phyloP scores from a whole-genome alignment of 768 basidiomycete genomes.

The Daedaleopsis nitida region DNA sequence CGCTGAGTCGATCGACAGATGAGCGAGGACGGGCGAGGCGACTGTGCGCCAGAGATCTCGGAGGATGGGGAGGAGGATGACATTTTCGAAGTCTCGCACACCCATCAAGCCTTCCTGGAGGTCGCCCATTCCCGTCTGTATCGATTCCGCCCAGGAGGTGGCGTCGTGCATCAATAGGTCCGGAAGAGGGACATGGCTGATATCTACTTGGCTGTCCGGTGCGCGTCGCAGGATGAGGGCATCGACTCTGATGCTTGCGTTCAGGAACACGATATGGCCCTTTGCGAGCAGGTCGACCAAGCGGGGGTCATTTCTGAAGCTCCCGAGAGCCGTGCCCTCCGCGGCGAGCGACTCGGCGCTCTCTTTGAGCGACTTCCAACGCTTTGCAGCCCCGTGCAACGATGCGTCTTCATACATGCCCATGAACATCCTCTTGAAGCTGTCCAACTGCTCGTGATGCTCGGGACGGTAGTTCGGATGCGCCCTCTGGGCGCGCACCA shows the following conservation, averaged over 20 bases:
- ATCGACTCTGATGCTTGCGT: not conserved
- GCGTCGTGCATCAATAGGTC: not conserved
- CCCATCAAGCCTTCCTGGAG: constrained; percentile 2
- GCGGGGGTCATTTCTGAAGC: not conserved
- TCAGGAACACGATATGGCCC: not conserved
- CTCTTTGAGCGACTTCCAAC: not conserved
- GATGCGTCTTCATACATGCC: not conserved
- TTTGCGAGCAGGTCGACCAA: not conserved
- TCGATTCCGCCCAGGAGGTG: not conserved
- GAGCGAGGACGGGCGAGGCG: not conserved
- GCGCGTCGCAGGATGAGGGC: not conserved
- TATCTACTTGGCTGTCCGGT: not conserved
- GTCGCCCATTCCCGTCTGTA: not conserved
- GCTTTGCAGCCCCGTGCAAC: not conserved
- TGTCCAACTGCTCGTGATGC: not conserved
- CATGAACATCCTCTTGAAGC: not conserved
- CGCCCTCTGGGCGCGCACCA: not conserved
- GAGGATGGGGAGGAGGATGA: not conserved
- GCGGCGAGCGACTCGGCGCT: not conserved
- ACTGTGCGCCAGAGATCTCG: not conserved
- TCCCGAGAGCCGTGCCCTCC: not conserved
- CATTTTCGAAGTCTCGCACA: constrained; percentile 1
- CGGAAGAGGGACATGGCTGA: not conserved
- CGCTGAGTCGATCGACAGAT: not conserved
- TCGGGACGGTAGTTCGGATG: constrained; percentile 1